Evolutionary conservation across 2,329 filamentous ascomycete genomes (phyloP), one percentile per base, ranked within the genome.

Genomic region (Ceratocystis alfenasii): DNA sequence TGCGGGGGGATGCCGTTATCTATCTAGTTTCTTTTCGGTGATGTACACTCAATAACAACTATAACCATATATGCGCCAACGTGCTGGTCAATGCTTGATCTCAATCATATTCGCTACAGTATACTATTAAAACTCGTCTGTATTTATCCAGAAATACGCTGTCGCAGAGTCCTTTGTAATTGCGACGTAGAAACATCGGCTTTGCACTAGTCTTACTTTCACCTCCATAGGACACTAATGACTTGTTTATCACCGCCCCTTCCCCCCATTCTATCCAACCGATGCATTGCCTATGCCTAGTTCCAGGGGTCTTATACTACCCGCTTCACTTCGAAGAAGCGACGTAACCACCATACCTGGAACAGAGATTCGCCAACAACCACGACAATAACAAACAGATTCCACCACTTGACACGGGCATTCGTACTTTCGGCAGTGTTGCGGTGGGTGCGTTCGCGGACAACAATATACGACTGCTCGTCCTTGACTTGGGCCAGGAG

Each of bases 391-490:
- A 99, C 92, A 77, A 97, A 97, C 72, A 97, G 83, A 77, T 94
- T 96, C 94, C 94, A 99, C 94, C 94, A 99, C 81, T 99, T 99
- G 75, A 99, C 94, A 70, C 94, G 84, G 71, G 86, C 84, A 77
- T 99, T 99, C 73, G 94, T 99, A 83, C 92, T 96, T 81, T 99
- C 94, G 70, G 94, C 94, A 8, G 94, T 99, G 80, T 99, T 99
- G 75, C 94, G 85, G 82, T 99, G 94, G 71, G 90, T 96, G 73
- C 94, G 85, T 80, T 99, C 94, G 72, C 94, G 88, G 67, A 97
- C 79, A 69, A 99, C 86, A 73, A 99, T 97, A 80, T 99, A 99
- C 71, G 87, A 85, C 79, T 99, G 94, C 80, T 99, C 94, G 76
- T 97, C 94, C 80, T 95, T 96, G 76, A 97, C 92, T 77, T 95